These are phyloP conservation scores for Rhytidhysteron rufulum DNA, from an alignment of 2,329 filamentous ascomycete genomes.

Conservation along the genomic window DNA sequence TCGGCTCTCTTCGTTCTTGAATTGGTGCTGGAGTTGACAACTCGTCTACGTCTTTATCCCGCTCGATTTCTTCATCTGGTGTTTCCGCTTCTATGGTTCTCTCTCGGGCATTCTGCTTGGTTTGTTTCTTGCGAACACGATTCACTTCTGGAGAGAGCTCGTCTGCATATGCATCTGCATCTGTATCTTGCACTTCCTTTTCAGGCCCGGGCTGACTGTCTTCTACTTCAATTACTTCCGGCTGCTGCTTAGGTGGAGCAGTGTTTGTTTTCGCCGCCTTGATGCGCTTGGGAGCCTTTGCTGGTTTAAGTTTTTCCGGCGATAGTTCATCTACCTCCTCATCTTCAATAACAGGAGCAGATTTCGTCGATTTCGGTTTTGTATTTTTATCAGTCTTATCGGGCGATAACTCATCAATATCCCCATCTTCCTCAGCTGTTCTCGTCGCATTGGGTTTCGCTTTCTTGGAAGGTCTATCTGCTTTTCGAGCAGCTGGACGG, in stretches of 20 bases:
- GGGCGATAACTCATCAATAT: conserved; percentile 8
- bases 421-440: background rate
- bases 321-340: conserved; percentile 2
- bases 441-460: too few species aligned
- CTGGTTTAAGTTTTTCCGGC: background rate
- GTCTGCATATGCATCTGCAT: conserved; percentile 12
- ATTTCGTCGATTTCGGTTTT: conserved; percentile 2
- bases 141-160: conserved; percentile 7
- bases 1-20: too few species aligned
- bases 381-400: conserved; percentile 2
- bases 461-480: background rate
- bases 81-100: background rate
- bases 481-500: background rate
- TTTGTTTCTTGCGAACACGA: background rate
- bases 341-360: conserved; percentile 14
- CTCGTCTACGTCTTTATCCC: background rate
- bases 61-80: background rate
- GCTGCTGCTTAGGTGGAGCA: background rate
- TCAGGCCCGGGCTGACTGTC: background rate
- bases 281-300: background rate
- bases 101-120: background rate
- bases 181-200: conserved; percentile 7
- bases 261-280: background rate
- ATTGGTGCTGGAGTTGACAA: conserved; percentile 11
- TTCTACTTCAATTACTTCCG: background rate